Evolutionary conservation across 2,329 filamentous ascomycete species (phyloP).

Genomic region (Ophiosphaerella herpotricha): DNA sequence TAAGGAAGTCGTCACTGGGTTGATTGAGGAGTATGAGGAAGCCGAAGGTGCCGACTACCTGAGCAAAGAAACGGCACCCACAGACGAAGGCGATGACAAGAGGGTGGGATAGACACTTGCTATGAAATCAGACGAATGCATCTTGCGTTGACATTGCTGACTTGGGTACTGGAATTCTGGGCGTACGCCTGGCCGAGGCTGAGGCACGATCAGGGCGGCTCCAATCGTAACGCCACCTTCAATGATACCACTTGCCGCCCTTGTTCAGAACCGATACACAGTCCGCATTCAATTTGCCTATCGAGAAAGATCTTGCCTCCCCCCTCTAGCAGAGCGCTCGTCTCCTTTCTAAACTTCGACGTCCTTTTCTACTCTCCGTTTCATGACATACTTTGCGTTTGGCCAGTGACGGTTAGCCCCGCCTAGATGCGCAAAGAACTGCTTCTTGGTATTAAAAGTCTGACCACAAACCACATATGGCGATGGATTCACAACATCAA

Average conservation of each 20-base stretch:
- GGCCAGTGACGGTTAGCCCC: constrained; percentile 3
- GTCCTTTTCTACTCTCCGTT: constrained; percentile 7
- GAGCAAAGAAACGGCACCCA: constrained; percentile 65
- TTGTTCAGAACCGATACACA: neutral
- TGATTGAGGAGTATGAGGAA: constrained; percentile 94
- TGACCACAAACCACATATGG: constrained; percentile 11
- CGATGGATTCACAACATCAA: constrained; percentile 3
- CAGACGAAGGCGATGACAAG: constrained; percentile 39
- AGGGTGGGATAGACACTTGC: constrained; percentile 23
- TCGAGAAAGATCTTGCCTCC: neutral
- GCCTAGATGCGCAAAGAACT: constrained; percentile 10
- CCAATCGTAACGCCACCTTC: constrained; percentile 9
- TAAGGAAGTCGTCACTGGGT: constrained; percentile 84
- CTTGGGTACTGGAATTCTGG: constrained; percentile 12
- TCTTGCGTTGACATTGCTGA: constrained; percentile 9
- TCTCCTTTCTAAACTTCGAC: neutral
- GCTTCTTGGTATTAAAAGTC: constrained; percentile 7
- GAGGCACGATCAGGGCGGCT: constrained; percentile 11
- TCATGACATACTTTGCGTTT: constrained; percentile 7
- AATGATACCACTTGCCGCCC: constrained; percentile 20
- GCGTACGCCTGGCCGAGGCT: constrained; percentile 8
- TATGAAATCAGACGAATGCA: neutral
- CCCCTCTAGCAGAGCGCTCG: neutral
- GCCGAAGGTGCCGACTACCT: constrained; percentile 91
- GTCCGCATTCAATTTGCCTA: neutral